Evolutionary conservation across 2,329 filamentous ascomycete genomes (phyloP), one percentile per base, ranked within the genome.

Genomic region (Teratosphaeria gauchensis): DNA sequence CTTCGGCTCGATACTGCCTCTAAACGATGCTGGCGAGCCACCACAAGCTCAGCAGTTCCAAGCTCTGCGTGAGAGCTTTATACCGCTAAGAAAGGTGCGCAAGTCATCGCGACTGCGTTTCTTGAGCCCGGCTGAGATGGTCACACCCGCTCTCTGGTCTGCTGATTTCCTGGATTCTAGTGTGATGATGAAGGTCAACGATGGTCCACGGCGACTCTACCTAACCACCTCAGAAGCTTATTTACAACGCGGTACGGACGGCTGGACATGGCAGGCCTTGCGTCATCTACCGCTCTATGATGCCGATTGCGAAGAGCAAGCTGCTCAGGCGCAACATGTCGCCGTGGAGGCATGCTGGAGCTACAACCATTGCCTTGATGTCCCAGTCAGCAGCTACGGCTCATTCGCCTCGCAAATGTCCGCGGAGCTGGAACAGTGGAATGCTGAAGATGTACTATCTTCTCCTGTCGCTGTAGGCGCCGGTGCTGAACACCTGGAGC

Each of bases 151-250:
- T 1, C 73, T 85, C 2, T 92, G 89, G 89, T 83, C 85, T 56
- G 82, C 85, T 2, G 78, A 82, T 9, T 92, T 92, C 62, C 78
- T 92, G 31, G 79, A 80, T 55, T 85, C 86, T 1, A 84, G 82
- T 54, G 82, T 91, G 42, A 82, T 89, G 66, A 92, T 92, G 88
- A 84, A 86, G 66, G 80, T 84, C 32, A 79, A 82, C 9, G 8
- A 38, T 24, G 77, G 77, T 8, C 72, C 77, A 62, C 84, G 85
- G 61, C 81, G 88, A 8, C 79, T 92, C 12, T 92, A 88, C 72
- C 79, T 92, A 59, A 92, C 89, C 1, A 86, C 89, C 59, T 82
- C 85, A 3, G 84, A 88, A 64, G 86, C 86, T 1, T 92, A 92
- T 63, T 74, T 89, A 2, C 89, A 92, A 67, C 82, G 84, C 61